A percentile compares a stretch with the other conserved stretches of the same genome.
phyloP scores from a whole-genome alignment of 192 early-diverging fungal genomes.

The Kickxella alabastrina region DNA sequence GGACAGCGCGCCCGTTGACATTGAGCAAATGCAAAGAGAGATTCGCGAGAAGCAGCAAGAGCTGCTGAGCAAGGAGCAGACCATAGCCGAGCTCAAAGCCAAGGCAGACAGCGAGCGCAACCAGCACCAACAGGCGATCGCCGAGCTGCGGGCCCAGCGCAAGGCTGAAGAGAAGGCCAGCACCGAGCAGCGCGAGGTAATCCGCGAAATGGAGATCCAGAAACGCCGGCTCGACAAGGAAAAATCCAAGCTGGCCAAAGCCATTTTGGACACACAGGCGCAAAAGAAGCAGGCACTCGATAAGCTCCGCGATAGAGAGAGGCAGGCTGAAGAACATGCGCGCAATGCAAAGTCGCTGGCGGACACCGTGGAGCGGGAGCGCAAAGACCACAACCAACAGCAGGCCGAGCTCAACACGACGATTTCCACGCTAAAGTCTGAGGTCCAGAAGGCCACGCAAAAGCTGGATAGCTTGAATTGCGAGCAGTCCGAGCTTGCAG shows the following conservation, averaged over 20 bases:
- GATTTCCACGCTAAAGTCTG: constrained; percentile 13
- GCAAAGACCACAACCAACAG: constrained; percentile 21
- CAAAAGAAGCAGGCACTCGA: constrained; percentile 30
- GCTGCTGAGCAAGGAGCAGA: constrained; percentile 9
- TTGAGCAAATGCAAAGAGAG: constrained; percentile 10
- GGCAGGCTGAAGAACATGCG: constrained; percentile 11
- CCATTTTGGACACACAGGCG: constrained; percentile 16
- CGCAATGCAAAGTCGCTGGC: constrained; percentile 19
- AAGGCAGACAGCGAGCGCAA: constrained; percentile 24
- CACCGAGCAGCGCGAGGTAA: constrained; percentile 20
- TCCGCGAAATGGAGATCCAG: constrained; percentile 35
- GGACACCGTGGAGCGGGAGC: constrained; percentile 26
- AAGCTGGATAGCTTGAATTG: constrained; percentile 7
- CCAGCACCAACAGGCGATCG: constrained; percentile 22
- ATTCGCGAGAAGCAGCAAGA: constrained; percentile 13
- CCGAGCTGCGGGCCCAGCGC: constrained; percentile 20
- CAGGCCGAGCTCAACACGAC: constrained; percentile 21
- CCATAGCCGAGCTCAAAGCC: constrained; percentile 10
- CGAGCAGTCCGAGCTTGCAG: constrained; percentile 12
- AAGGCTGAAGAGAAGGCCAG: constrained; percentile 27
- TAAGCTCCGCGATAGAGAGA: constrained; percentile 17
- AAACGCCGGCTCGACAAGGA: constrained; percentile 38
- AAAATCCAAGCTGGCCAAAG: constrained; percentile 14
- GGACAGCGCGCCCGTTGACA: constrained; percentile 4
- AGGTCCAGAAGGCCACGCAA: constrained; percentile 20